Base-by-base conservation (phyloP, 2,329 filamentous ascomycete genomes). In the Penicillium corylophilum region DNA sequence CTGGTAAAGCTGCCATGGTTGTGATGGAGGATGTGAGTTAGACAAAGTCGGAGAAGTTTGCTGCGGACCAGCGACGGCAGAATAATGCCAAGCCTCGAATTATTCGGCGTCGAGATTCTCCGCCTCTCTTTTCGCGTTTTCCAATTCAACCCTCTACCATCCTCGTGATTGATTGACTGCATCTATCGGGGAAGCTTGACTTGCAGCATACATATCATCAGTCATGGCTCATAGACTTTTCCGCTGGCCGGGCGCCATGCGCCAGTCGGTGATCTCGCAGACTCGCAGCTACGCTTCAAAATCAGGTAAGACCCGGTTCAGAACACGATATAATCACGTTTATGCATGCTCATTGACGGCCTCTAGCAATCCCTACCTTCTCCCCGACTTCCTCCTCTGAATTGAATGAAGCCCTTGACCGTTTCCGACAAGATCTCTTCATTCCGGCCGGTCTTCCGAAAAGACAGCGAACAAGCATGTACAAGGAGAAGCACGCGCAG, bases 1-100 rank as follows among this genome's bases (percentile, higher is more conserved):
- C 73, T 50, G 82, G 74, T 66, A 80, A 73, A 59, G 82, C 77
- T 60, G 82, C 79, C 79, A 89, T 90, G 78, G 80, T 83, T 58
- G 65, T 74, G 64, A 54, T 55, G 51, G 39, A 46, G 54, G 50
- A 55, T 50, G 54, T 45, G 51, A 54, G 40, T 44, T 51, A 5
- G 41, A 57, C 49, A 49, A 57, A 57, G 52, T 51, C 51, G 54
- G 56, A 59, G 60, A 59, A 57, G 59, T 61, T 62, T 67, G 62
- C 29, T 31, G 64, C 62, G 59, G 57, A 59, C 54, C 57, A 62
- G 65, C 62, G 53, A 64, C 62, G 65, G 67, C 68, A 71, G 68
- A 72, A 70, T 71, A 67, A 65, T 61, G 64, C 67, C 66, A 68
- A 70, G 68, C 58, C 65, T 54, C 46, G 38, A 62, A 31, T 63